Evolutionary conservation across 164 flowering plant species (phyloP).

Genomic region (Santalum album): DNA sequence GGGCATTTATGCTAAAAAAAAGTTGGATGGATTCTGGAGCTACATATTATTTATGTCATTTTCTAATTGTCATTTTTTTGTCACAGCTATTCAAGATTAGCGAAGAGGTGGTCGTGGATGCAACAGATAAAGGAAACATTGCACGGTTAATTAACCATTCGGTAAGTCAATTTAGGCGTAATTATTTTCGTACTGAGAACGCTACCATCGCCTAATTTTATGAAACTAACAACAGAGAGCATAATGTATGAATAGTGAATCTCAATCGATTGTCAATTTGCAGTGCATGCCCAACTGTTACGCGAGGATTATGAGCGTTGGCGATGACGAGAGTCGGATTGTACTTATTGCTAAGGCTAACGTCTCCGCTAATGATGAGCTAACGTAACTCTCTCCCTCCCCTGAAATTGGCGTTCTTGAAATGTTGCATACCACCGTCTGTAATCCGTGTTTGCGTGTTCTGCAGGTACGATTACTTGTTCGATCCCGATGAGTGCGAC

Average conservation of each 20-base stretch:
- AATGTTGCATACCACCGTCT: background rate
- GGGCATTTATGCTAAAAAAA: background rate
- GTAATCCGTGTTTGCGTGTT: background rate
- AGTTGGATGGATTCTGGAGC: background rate
- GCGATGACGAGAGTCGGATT: constrained; percentile 66
- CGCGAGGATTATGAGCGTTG: constrained; percentile 89
- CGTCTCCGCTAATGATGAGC: constrained; percentile 80
- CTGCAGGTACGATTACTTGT: constrained; percentile 85
- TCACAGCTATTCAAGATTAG: constrained; percentile 4
- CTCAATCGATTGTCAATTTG: background rate
- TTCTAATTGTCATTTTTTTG: background rate
- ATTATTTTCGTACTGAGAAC: too few relatives aligned
- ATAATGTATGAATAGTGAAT: too few relatives aligned
- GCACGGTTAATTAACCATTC: constrained; percentile 6
- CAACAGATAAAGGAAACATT: constrained; percentile 7
- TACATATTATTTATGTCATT: background rate
- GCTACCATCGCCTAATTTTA: too few relatives aligned
- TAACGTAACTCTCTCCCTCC: constrained; percentile 50
- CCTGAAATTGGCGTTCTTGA: background rate
- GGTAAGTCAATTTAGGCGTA: constrained; percentile 4
- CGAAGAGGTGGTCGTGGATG: constrained; percentile 6
- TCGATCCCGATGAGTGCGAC: constrained; percentile 75
- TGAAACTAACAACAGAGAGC: too few relatives aligned
- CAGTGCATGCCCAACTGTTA: constrained; percentile 98
- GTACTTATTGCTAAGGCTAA: constrained; percentile 87